These are phyloP conservation scores for Phytophthora citricola DNA, from an alignment of 352 stramenopile species.

Conservation along the genomic window DNA sequence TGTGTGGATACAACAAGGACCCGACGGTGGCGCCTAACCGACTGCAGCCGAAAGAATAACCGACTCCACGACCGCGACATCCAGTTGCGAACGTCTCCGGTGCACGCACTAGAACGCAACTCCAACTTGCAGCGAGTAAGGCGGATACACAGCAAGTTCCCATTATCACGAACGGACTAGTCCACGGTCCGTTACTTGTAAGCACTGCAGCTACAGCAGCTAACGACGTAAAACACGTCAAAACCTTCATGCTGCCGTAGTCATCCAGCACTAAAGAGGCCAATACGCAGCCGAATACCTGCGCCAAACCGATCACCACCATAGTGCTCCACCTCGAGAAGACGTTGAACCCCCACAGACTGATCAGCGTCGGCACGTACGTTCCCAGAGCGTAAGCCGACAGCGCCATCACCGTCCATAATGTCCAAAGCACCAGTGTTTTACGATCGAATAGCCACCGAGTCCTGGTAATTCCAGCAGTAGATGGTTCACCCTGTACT, in stretches of 20 bases:
- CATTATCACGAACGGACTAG: conserved; percentile 9
- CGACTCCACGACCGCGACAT: conserved; percentile 24
- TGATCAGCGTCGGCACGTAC: conserved; percentile 39
- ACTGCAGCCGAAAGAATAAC: conserved; percentile 27
- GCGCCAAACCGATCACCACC: conserved; percentile 8
- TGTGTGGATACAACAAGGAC: conserved; percentile 29
- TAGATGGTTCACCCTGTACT: neutral
- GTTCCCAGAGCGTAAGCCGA: conserved; percentile 36
- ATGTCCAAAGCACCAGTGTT: conserved; percentile 30
- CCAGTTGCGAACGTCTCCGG: conserved; percentile 15
- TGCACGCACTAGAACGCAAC: conserved; percentile 26
- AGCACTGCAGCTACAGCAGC: conserved; percentile 4
- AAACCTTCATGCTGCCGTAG: conserved; percentile 4
- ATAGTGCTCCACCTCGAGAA: conserved; percentile 24
- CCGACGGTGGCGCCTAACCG: conserved; percentile 17
- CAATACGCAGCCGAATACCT: conserved; percentile 27
- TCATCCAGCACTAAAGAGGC: conserved; percentile 17
- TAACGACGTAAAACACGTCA: conserved; percentile 14
- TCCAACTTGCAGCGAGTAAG: conserved; percentile 27
- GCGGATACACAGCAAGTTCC: conserved; percentile 16
- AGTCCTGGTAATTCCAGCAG: neutral
- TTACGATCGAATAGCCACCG: neutral
- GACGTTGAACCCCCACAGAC: conserved; percentile 37
- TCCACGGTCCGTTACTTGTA: conserved; percentile 23
- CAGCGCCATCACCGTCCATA: conserved; percentile 39